Conservation (phyloP, 75 land plant genomes). For the Pseudotsuga menziesii region DNA sequence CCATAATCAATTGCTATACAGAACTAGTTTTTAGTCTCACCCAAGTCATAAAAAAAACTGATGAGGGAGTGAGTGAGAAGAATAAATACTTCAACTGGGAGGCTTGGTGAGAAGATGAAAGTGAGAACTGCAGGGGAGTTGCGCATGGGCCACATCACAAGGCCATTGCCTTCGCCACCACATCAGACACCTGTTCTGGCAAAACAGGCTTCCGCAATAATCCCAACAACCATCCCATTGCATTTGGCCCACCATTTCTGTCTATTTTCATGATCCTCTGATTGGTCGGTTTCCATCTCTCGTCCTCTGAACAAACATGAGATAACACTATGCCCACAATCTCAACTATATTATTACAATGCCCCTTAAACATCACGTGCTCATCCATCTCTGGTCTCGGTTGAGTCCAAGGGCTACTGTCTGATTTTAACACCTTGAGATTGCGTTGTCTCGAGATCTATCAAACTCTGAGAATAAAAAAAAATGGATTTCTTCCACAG, state of each 20-base stretch:
- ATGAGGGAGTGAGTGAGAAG: not conserved
- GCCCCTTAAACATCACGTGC: not conserved
- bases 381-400: too few species aligned
- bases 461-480: too few species aligned
- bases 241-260: not conserved
- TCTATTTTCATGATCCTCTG: constrained; percentile 3
- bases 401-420: too few species aligned
- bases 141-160: constrained; percentile 18
- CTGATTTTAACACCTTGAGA: too few species aligned
- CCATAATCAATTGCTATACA: too few species aligned
- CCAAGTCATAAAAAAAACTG: not conserved
- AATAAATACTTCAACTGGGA: constrained; percentile 9
- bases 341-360: not conserved
- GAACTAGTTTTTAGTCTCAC: too few species aligned
- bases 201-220: constrained; percentile 6
- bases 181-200: constrained; percentile 12
- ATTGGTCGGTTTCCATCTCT: not conserved
- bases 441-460: too few species aligned
- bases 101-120: constrained; percentile 16
- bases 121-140: constrained; percentile 5
- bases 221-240: not conserved
- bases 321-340: not conserved
- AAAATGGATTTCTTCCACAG: too few species aligned
- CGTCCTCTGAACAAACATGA: not conserved
- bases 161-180: constrained; percentile 17